Conservation (phyloP, 345 rosid species). For the Geranium brycei region DNA sequence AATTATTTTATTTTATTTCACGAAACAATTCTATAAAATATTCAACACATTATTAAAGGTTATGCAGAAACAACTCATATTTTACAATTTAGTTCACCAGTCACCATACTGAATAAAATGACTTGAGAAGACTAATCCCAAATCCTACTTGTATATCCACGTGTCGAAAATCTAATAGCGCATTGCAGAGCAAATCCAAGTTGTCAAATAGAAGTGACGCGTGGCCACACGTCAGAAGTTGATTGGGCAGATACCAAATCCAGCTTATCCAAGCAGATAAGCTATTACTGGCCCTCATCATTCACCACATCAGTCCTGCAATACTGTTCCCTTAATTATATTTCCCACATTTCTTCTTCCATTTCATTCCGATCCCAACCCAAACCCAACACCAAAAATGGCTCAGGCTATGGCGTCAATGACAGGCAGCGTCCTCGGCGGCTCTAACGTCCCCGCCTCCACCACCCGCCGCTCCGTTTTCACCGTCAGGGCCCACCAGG, state of each 20-base stretch:
- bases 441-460: slow-evolving; percentile 34
- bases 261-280: slow-evolving; percentile 55
- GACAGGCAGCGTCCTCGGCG: slow-evolving; percentile 49
- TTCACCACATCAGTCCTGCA: slow-evolving; percentile 38
- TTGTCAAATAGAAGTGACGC: slow-evolving; percentile 7
- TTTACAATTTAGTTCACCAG: too few species aligned
- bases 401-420: slow-evolving; percentile 68
- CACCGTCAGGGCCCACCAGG: slow-evolving; percentile 50
- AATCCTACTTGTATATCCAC: slow-evolving; percentile 11
- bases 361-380: background rate
- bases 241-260: slow-evolving; percentile 30
- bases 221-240: slow-evolving; percentile 8
- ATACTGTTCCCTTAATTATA: background rate
- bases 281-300: slow-evolving; percentile 14
- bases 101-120: too few species aligned
- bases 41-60: too few species aligned
- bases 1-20: too few species aligned
- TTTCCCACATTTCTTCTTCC: slow-evolving; percentile 11
- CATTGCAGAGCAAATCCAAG: slow-evolving; percentile 20
- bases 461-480: slow-evolving; percentile 17
- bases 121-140: too few species aligned
- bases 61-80: too few species aligned
- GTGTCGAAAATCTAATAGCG: slow-evolving; percentile 14
- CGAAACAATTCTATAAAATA: too few species aligned
- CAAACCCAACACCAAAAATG: slow-evolving; percentile 15